Conservation (phyloP, 768 basidiomycete species). For the Psilocybe cubensis region DNA sequence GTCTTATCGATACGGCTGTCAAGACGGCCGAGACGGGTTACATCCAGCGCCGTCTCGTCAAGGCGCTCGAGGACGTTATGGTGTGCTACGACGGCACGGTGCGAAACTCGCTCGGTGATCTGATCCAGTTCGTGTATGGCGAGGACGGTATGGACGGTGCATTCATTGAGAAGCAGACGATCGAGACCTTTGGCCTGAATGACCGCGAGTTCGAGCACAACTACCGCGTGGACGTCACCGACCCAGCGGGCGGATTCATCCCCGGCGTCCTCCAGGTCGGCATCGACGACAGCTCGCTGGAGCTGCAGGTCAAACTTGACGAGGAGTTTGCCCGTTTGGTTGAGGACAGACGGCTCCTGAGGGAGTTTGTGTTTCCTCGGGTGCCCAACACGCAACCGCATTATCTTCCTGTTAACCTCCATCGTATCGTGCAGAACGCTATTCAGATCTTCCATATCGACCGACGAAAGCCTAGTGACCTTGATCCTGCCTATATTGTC, state of each 20-base stretch:
- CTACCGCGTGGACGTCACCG: slow-evolving; percentile 95
- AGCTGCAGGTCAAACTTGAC: slow-evolving; percentile 84
- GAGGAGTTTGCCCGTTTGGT: slow-evolving; percentile 62
- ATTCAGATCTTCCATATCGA: slow-evolving; percentile 98
- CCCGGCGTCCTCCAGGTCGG: slow-evolving; percentile 84
- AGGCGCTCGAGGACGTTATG: slow-evolving; percentile 96
- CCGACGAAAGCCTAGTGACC: slow-evolving; percentile 88
- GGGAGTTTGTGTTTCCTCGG: slow-evolving; percentile 83
- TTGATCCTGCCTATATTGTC: slow-evolving; percentile 87
- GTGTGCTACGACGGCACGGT: slow-evolving; percentile 99
- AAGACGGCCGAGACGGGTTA: slow-evolving; percentile 99
- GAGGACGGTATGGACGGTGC: slow-evolving; percentile 99
- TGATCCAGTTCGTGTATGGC: slow-evolving; percentile 95
- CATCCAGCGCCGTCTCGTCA: slow-evolving; percentile 97
- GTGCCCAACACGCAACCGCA: slow-evolving; percentile 72
- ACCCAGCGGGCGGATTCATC: slow-evolving; percentile 78
- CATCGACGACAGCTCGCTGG: slow-evolving; percentile 81
- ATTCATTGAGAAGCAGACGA: slow-evolving; percentile 93
- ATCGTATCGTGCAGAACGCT: slow-evolving; percentile 94
- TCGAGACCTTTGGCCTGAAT: slow-evolving; percentile 86
- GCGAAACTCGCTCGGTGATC: slow-evolving; percentile 94
- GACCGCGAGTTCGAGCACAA: slow-evolving; percentile 86
- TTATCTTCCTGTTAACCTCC: slow-evolving; percentile 94
- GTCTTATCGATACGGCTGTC: slow-evolving; percentile 98
- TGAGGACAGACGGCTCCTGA: slow-evolving; percentile 78